Base-by-base conservation (phyloP, 1,284 basidiomycete species). In the Salmacisia buchloeana region DNA sequence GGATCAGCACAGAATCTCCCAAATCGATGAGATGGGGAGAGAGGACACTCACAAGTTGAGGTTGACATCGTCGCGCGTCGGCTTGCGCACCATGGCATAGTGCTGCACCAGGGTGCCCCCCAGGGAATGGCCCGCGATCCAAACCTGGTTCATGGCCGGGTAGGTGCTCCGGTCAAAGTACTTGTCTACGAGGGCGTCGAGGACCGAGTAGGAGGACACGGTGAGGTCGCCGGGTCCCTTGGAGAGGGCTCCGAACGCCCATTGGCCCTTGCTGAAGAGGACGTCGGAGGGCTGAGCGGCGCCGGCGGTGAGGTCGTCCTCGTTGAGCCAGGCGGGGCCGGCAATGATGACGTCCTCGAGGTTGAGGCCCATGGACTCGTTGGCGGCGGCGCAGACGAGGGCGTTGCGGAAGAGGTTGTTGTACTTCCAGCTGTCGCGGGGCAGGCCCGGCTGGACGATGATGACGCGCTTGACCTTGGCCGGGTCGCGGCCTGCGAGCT, bases 391-490 rank as follows among this genome's bases (percentile, higher is more conserved):
- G 27, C 69, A 74, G 13, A 72, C 63, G 21, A 74, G 65, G 10
- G 69, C 67, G 59, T 76, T 76, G 39, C 72, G 65, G 13, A 75
- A 64, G 58, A 77, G 34, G 56, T 72, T 75, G 56, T 72, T 66
- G 58, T 74, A 75, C 66, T 74, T 74, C 75, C 75, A 76, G 38
- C 66, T 66, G 46, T 76, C 72, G 7, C 75, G 69, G 0, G 69
- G 70, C 60, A 68, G 58, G 33, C 73, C 73, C 34, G 72, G 74
- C 27, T 73, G 65, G 41, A 67, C 64, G 59, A 76, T 64, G 39
- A 76, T 56, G 39, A 71, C 73, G 6, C 73, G 66, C 66, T 71
- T 75, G 59, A 76, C 35, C 31, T 58, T 58, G 39, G 29, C 21
- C 13, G 49, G 31, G 31, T 61, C 60, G 13, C 45, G 38, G 27